Percentiles rank a stretch among this genome's conserved stretches.
These are phyloP conservation scores for Oryza glumipatula DNA, from an alignment of 176 grass and related monocot species.

Conservation along the genomic window DNA sequence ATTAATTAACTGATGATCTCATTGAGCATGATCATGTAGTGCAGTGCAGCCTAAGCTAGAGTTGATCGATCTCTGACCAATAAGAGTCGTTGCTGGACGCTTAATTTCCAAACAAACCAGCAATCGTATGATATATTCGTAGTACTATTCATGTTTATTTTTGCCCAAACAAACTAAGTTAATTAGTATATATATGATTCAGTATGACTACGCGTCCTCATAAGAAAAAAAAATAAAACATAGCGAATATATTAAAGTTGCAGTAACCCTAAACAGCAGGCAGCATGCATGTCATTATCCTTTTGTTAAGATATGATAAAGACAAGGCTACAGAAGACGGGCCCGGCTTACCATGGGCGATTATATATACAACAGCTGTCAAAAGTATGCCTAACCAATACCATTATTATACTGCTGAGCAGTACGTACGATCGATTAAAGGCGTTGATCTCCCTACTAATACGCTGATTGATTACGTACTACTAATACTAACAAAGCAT, in stretches of 20 bases:
- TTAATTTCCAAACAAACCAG: background rate
- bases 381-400: constrained; percentile 37
- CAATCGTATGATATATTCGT: background rate
- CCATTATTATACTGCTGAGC: constrained; percentile 21
- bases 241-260: constrained; percentile 30
- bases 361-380: constrained; percentile 23
- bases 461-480: constrained; percentile 29
- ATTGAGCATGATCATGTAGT: too few species aligned
- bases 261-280: constrained; percentile 50
- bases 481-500: constrained; percentile 10
- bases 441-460: constrained; percentile 44
- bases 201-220: background rate
- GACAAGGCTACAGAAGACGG: constrained; percentile 39
- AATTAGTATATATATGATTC: background rate
- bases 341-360: constrained; percentile 36
- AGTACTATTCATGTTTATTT: background rate
- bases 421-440: constrained; percentile 18
- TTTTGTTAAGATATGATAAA: constrained; percentile 47
- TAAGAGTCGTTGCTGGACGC: background rate
- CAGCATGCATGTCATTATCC: constrained; percentile 53
- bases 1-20: too few species aligned
- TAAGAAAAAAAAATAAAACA: constrained; percentile 17
- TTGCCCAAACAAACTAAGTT: background rate
- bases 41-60: too few species aligned
- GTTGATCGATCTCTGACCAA: background rate